Conservation (phyloP, 2,329 filamentous ascomycete species). For the Claviceps lovelessii region DNA sequence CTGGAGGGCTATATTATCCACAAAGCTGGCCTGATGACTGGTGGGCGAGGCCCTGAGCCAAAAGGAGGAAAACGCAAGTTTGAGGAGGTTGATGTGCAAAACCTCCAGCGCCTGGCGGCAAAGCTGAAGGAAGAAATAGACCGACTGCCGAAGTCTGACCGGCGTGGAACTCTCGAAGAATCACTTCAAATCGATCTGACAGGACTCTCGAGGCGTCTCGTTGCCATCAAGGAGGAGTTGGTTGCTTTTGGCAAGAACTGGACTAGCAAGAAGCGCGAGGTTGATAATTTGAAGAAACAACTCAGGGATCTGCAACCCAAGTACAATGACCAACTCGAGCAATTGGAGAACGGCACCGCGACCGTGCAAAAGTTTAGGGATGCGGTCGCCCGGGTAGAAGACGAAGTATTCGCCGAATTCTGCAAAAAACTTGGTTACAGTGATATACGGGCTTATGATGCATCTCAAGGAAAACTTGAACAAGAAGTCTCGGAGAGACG, state of each 20-base stretch:
- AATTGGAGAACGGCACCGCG: conserved; percentile 44
- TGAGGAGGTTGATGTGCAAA: conserved; percentile 80
- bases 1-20: conserved; percentile 93
- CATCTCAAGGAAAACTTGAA: conserved; percentile 81
- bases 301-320: conserved; percentile 66
- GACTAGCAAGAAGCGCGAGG: conserved; percentile 67
- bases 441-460: conserved; percentile 85
- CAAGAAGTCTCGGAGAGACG: conserved; percentile 81
- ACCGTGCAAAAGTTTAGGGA: conserved; percentile 38
- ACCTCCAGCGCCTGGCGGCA: conserved; percentile 60
- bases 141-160: conserved; percentile 64
- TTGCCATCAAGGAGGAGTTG: conserved; percentile 60
- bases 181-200: conserved; percentile 63
- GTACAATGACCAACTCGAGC: conserved; percentile 54
- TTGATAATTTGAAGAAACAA: conserved; percentile 58
- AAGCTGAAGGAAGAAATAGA: conserved; percentile 66
- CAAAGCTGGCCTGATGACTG: conserved; percentile 92
- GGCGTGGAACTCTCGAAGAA: conserved; percentile 65
- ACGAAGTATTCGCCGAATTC: conserved; percentile 74
- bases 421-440: conserved; percentile 76
- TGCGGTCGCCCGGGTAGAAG: conserved; percentile 68
- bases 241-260: conserved; percentile 70
- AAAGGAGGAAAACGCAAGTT: conserved; percentile 68
- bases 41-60: conserved; percentile 66
- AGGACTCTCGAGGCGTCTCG: conserved; percentile 63